Percentiles rank a stretch among this genome's conserved stretches.
These are phyloP conservation scores for Xylona heveae DNA, from an alignment of 495 filamentous ascomycete genomes.

Conservation along the genomic window DNA sequence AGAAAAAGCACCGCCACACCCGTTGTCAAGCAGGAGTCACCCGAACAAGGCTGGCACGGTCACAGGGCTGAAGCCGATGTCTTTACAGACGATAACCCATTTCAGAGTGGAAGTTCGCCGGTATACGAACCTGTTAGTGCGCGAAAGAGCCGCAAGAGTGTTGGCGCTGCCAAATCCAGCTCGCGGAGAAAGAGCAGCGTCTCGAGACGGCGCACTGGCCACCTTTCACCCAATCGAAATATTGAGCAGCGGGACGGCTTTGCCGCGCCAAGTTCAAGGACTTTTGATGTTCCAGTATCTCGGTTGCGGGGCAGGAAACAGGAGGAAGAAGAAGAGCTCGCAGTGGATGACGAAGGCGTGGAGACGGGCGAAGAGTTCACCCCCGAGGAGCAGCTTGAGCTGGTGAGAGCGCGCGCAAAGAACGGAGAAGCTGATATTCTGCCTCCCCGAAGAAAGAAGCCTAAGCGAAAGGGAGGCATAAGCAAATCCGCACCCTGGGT, in stretches of 20 bases:
- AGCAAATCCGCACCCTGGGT: constrained; percentile 36
- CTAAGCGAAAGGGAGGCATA: constrained; percentile 3
- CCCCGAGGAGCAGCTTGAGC: constrained; percentile 64
- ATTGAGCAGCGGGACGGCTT: constrained; percentile 15
- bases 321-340: constrained; percentile 18
- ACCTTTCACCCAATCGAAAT: constrained; percentile 7
- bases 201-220: constrained; percentile 1
- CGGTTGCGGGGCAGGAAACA: constrained; percentile 5
- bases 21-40: constrained; percentile 18
- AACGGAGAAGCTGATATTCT: constrained; percentile 17
- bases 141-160: constrained; percentile 22
- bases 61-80: constrained; percentile 25
- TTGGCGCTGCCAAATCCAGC: constrained; percentile 9
- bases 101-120: constrained; percentile 65
- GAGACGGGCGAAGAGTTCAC: constrained; percentile 72
- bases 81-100: constrained; percentile 82
- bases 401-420: constrained; percentile 35
- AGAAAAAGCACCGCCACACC: constrained; percentile 35
- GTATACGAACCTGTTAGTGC: constrained; percentile 18
- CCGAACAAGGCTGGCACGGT: constrained; percentile 12
- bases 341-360: constrained; percentile 23
- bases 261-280: constrained; percentile 19
- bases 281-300: constrained; percentile 17
- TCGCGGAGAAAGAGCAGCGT: constrained; percentile 24
- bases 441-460: constrained; percentile 9